These are phyloP conservation scores for Colletotrichum orchidophilum DNA, from an alignment of 2,329 filamentous ascomycete species.

Conservation along the genomic window DNA sequence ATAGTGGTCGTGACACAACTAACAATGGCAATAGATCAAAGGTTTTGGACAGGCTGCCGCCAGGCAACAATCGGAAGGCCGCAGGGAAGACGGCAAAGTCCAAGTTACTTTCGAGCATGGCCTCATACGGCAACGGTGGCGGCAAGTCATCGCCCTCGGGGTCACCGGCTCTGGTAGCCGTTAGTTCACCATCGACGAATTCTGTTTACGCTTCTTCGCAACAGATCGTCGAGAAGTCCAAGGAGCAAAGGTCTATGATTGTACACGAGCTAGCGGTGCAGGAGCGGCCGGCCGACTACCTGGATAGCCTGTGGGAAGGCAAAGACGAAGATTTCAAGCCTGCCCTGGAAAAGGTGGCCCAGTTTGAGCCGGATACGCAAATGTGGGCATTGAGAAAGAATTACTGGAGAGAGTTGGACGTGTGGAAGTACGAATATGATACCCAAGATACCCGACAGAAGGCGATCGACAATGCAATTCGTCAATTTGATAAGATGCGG, in stretches of 20 bases:
- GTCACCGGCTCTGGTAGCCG: conserved; percentile 65
- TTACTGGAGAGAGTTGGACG: conserved; percentile 71
- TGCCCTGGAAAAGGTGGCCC: conserved; percentile 67
- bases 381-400: conserved; percentile 66
- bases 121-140: conserved; percentile 43
- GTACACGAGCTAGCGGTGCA: conserved; percentile 69
- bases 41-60: conserved; percentile 45
- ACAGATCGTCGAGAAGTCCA: conserved; percentile 61
- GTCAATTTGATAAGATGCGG: conserved; percentile 67
- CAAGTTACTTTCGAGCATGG: conserved; percentile 52
- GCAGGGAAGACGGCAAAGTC: conserved; percentile 50
- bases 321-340: conserved; percentile 62
- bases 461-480: conserved; percentile 69
- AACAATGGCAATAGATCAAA: conserved; percentile 44
- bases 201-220: conserved; percentile 61
- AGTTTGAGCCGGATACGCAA: conserved; percentile 56
- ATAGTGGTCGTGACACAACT: conserved; percentile 36
- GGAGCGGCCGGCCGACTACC: conserved; percentile 59
- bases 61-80: conserved; percentile 42
- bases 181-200: conserved; percentile 62
- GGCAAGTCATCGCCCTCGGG: conserved; percentile 55
- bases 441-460: conserved; percentile 64
- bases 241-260: conserved; percentile 61
- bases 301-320: conserved; percentile 61
- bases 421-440: conserved; percentile 69